Evolutionary conservation across 345 rosid genomes (phyloP).

Genomic region (Heritiera littoralis): DNA sequence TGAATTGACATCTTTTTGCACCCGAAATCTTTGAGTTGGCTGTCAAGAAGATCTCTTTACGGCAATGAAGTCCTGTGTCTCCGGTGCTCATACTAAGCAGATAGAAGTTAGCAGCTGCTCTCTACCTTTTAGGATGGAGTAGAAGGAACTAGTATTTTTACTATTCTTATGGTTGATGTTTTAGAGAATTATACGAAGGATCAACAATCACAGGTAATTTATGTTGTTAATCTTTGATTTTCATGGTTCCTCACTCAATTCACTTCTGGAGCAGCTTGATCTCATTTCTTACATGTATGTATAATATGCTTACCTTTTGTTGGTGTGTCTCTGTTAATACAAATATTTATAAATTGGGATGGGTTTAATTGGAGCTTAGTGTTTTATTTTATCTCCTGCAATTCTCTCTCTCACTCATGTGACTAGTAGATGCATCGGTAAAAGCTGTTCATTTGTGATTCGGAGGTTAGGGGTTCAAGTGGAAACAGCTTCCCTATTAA

Average conservation of each 20-base stretch:
- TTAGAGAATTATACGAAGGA: slow-evolving; percentile 20
- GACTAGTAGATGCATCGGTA: no score
- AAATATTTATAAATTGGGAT: slow-evolving; percentile 14
- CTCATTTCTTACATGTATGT: slow-evolving; percentile 21
- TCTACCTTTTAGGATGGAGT: background rate
- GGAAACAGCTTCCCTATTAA: no score
- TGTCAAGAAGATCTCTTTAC: background rate
- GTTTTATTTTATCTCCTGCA: background rate
- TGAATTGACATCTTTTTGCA: background rate
- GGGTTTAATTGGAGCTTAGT: slow-evolving; percentile 1
- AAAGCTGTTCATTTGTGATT: no score
- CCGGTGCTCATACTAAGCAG: background rate
- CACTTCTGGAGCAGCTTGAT: slow-evolving; percentile 11
- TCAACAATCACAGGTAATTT: slow-evolving; percentile 25
- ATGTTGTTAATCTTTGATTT: slow-evolving; percentile 16
- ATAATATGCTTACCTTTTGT: slow-evolving; percentile 3
- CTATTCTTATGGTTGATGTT: slow-evolving; percentile 13
- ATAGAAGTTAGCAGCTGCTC: background rate
- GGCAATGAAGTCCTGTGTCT: background rate
- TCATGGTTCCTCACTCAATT: slow-evolving; percentile 9
- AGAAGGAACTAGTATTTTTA: slow-evolving; percentile 13
- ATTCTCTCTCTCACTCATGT: no score
- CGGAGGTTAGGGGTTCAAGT: no score
- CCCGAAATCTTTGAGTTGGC: background rate
- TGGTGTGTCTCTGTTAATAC: slow-evolving; percentile 24